Evolutionary conservation across 345 rosid species (phyloP).

Genomic region (Arabidopsis arenosa): DNA sequence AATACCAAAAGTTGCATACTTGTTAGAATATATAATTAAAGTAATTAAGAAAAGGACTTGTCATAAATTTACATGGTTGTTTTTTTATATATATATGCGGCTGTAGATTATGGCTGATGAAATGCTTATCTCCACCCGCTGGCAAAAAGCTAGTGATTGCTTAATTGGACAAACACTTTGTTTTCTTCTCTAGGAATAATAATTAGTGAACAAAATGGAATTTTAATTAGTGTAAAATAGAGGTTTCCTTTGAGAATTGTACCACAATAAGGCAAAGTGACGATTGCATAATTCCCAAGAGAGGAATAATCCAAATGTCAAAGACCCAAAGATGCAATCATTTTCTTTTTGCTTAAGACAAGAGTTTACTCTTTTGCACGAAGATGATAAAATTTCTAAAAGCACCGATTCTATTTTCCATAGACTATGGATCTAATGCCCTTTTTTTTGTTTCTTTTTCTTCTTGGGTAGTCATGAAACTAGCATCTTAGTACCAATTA

Average conservation of each 20-base stretch:
- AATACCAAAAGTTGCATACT: slow-evolving; percentile 7
- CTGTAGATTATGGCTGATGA: slow-evolving; percentile 31
- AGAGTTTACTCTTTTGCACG: slow-evolving; percentile 1
- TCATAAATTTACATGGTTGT: neutral
- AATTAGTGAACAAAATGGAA: slow-evolving; percentile 5
- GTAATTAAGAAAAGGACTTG: neutral
- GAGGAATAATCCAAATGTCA: slow-evolving; percentile 16
- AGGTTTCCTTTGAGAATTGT: neutral
- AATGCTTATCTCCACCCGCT: slow-evolving; percentile 28
- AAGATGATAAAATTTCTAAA: slow-evolving; percentile 13
- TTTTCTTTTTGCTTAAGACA: slow-evolving; percentile 10
- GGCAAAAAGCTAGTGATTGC: slow-evolving; percentile 34
- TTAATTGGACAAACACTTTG: slow-evolving; percentile 34
- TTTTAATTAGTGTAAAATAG: slow-evolving; percentile 2
- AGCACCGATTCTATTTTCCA: slow-evolving; percentile 8
- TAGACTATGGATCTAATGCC: slow-evolving; percentile 10
- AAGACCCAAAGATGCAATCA: neutral
- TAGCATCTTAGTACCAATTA: neutral
- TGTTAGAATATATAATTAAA: slow-evolving; percentile 11
- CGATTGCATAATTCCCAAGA: slow-evolving; percentile 25
- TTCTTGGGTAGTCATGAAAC: neutral
- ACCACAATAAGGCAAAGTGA: slow-evolving; percentile 2
- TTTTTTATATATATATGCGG: neutral
- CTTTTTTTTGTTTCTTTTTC: neutral
- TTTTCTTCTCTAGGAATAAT: slow-evolving; percentile 2